Conservation (phyloP, 768 basidiomycete genomes). For the Pisolithus marmoratus region DNA sequence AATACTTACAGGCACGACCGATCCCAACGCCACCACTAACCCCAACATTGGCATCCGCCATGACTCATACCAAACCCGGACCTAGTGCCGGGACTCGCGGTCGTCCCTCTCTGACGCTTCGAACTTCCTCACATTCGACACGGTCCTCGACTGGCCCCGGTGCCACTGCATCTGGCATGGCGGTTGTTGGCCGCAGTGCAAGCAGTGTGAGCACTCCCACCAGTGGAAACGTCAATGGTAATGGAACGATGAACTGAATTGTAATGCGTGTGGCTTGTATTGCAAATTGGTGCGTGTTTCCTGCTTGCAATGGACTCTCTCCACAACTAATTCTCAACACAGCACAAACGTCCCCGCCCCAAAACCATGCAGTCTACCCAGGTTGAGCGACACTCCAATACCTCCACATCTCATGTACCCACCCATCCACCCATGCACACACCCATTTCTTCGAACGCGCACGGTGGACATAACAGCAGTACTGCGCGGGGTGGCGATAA, state of each 20-base stretch:
- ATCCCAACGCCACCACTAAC: too few relatives aligned
- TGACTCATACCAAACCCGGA: constrained; percentile 41
- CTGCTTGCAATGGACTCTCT: not conserved
- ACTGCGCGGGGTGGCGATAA: too few relatives aligned
- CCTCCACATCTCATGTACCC: constrained; percentile 9
- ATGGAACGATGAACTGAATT: constrained; percentile 80
- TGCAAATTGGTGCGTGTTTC: constrained; percentile 65
- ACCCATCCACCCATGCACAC: too few relatives aligned
- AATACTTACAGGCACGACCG: too few relatives aligned
- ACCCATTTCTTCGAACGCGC: too few relatives aligned
- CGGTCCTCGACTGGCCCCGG: constrained; percentile 52
- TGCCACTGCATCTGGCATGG: constrained; percentile 56
- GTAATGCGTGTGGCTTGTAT: constrained; percentile 84
- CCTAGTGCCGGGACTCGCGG: constrained; percentile 45
- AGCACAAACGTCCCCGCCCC: constrained; percentile 87
- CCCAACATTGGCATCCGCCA: too few relatives aligned
- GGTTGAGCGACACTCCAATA: constrained; percentile 43
- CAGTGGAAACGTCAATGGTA: constrained; percentile 18
- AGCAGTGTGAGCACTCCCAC: too few relatives aligned
- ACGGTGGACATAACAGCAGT: too few relatives aligned
- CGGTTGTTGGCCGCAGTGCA: too few relatives aligned
- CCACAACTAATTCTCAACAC: not conserved
- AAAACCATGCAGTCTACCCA: constrained; percentile 81
- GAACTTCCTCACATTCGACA: constrained; percentile 41
- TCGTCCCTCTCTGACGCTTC: constrained; percentile 57